These are phyloP conservation scores for Cladosporium sp. DNA, from an alignment of 2,329 filamentous ascomycete species.

Conservation along the genomic window DNA sequence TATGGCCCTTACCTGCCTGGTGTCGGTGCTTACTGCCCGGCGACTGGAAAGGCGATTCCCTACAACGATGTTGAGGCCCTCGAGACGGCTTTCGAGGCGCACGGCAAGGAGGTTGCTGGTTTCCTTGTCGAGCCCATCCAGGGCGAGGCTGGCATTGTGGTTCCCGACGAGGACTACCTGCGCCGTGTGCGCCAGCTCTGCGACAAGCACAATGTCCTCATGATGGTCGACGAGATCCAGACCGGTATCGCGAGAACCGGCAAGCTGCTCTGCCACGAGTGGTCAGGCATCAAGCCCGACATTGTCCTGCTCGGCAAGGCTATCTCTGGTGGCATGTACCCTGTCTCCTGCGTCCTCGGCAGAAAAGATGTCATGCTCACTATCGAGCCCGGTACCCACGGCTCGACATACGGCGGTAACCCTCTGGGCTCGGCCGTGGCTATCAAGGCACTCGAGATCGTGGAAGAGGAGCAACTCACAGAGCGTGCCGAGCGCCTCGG, in stretches of 20 bases:
- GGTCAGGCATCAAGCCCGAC: slow-evolving; percentile 92
- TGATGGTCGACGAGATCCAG: slow-evolving; percentile 98
- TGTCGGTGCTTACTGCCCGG: slow-evolving; percentile 70
- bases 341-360: slow-evolving; percentile 87
- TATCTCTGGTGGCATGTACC: slow-evolving; percentile 97
- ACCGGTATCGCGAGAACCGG: slow-evolving; percentile 95
- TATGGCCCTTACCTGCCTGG: slow-evolving; percentile 94
- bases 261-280: slow-evolving; percentile 87
- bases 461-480: slow-evolving; percentile 85
- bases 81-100: slow-evolving; percentile 68
- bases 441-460: slow-evolving; percentile 87
- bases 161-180: slow-evolving; percentile 86
- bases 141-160: slow-evolving; percentile 93
- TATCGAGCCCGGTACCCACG: slow-evolving; percentile 92
- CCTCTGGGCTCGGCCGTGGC: slow-evolving; percentile 92
- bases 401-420: slow-evolving; percentile 97
- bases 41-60: slow-evolving; percentile 68
- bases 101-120: slow-evolving; percentile 80
- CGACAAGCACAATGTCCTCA: slow-evolving; percentile 87
- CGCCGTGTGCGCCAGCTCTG: slow-evolving; percentile 73
- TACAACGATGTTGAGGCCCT: slow-evolving; percentile 83
- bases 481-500: slow-evolving; percentile 76
- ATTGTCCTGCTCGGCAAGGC: slow-evolving; percentile 93
- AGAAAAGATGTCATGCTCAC: slow-evolving; percentile 91
- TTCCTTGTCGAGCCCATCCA: slow-evolving; percentile 97